Percentiles rank a stretch among this genome's conserved stretches.
These are phyloP conservation scores for Penicillium sp. DNA, from an alignment of 2,329 filamentous ascomycete genomes.

Conservation along the genomic window DNA sequence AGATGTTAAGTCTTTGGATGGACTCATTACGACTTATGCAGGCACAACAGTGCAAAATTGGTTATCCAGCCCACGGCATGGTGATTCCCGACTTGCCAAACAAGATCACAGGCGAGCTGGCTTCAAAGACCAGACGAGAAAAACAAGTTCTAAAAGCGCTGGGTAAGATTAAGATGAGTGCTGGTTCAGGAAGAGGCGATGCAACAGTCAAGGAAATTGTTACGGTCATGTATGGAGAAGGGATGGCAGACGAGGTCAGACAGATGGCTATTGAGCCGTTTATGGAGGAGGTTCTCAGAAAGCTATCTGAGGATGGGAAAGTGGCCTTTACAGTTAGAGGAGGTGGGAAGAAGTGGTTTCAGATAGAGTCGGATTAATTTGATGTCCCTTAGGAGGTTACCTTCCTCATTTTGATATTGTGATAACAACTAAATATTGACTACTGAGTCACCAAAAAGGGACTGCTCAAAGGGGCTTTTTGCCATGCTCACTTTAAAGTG, in stretches of 20 bases:
- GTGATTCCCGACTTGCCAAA: constrained; percentile 34
- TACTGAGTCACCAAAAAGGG: too few species aligned
- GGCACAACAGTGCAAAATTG: constrained; percentile 31
- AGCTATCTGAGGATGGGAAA: constrained; percentile 42
- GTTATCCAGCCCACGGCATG: constrained; percentile 47
- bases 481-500: too few species aligned
- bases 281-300: constrained; percentile 40
- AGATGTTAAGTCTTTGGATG: constrained; percentile 39
- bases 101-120: constrained; percentile 39
- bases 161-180: constrained; percentile 3
- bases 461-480: too few species aligned
- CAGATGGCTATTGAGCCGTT: constrained; percentile 42
- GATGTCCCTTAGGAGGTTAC: too few species aligned
- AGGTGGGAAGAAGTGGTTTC: constrained; percentile 39
- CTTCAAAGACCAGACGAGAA: constrained; percentile 39
- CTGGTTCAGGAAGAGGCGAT: constrained; percentile 19
- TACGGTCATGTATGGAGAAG: constrained; percentile 38
- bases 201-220: constrained; percentile 44
- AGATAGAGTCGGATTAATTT: too few species aligned
- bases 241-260: constrained; percentile 29
- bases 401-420: too few species aligned
- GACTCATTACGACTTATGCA: constrained; percentile 31
- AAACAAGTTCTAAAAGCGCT: constrained; percentile 37
- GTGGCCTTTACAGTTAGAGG: constrained; percentile 39
- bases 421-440: too few species aligned